Percentiles rank a stretch among this genome's conserved stretches.
Conservation (phyloP, 192 early-diverging fungal species). For the Lobosporangium transversale region DNA sequence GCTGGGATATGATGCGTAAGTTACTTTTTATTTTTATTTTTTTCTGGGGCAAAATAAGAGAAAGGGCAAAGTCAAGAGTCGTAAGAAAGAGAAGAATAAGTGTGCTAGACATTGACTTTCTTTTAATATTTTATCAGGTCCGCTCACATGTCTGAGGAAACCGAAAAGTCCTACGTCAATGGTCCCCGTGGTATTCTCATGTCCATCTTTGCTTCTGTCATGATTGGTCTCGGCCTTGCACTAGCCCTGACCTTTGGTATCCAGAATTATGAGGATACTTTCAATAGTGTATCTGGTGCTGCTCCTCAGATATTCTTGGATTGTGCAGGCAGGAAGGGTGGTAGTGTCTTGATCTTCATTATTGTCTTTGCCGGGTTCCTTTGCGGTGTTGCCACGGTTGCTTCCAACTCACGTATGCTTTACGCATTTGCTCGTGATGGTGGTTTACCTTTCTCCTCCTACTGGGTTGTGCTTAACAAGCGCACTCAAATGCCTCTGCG, state of each 20-base stretch:
- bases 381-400: constrained; percentile 56
- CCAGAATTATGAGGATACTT: constrained; percentile 50
- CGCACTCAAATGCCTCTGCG: constrained; percentile 52
- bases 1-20: constrained; percentile 52
- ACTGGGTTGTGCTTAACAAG: constrained; percentile 47
- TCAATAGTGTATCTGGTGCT: constrained; percentile 28
- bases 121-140: constrained; percentile 29
- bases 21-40: constrained; percentile 2
- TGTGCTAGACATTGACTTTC: neutral
- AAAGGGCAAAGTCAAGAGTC: neutral
- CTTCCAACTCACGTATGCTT: constrained; percentile 57
- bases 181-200: constrained; percentile 51
- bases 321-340: constrained; percentile 53
- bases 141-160: constrained; percentile 55
- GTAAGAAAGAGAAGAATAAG: no score
- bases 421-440: constrained; percentile 64
- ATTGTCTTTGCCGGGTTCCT: constrained; percentile 59
- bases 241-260: constrained; percentile 53
- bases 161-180: constrained; percentile 50
- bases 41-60: neutral
- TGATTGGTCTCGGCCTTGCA: constrained; percentile 50
- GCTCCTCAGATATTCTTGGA: constrained; percentile 56
- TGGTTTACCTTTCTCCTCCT: constrained; percentile 50
- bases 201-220: constrained; percentile 50
- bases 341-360: constrained; percentile 51